Evolutionary conservation across 768 basidiomycete species (phyloP), one percentile per base, ranked within the genome.

Genomic region (Hirschioporus abietinus): DNA sequence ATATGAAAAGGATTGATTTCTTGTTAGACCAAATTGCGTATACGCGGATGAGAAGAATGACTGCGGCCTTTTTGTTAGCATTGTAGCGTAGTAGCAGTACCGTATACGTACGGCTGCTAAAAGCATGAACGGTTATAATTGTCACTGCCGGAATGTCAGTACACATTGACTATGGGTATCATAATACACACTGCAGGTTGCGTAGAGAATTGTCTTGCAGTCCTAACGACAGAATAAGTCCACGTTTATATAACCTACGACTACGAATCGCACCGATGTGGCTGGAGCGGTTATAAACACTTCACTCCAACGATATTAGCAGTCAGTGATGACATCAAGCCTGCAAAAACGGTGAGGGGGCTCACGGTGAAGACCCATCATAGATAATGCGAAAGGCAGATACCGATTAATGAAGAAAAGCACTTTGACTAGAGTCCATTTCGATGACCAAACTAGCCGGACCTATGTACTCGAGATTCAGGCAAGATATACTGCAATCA

Each of bases 331-430:
- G 42, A 10, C 12, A 6, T 15, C 3, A 52, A 52, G 42, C 20
- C 42, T 52, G 6, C 42, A 52, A 10, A 52, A 30, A 3, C 8
- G 2, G 8, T 30, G 30, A n/a, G 30, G 30, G 30, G 8, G 30
- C 42, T 52, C 42, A 52, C 42, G 20, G 12, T 52, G 42, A 52
- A 52, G 12, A 3, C 42, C 42, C 12, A 52, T 3, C 12, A 15
- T 52, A 52, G 42, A 52, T 3, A 20, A 52, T 20, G 20, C 60
- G 23, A 61, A 61, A 25, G 60, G 25, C 3, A 61, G 30, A 24
- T 61, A 61, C 23, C 60, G 60, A 61, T 61, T 61, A 15, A 61
- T 34, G 30, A 61, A 25, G 23, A 61, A 61, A 5, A 61, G 60
- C 15, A 9, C 24, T 34, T 61, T 61, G 10, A 34, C 24, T 12